A percentile compares a stretch with the other conserved stretches of the same genome.
Evolutionary conservation across 2,329 filamentous ascomycete genomes (phyloP).

Genomic region (Lizonia empirigonia): DNA sequence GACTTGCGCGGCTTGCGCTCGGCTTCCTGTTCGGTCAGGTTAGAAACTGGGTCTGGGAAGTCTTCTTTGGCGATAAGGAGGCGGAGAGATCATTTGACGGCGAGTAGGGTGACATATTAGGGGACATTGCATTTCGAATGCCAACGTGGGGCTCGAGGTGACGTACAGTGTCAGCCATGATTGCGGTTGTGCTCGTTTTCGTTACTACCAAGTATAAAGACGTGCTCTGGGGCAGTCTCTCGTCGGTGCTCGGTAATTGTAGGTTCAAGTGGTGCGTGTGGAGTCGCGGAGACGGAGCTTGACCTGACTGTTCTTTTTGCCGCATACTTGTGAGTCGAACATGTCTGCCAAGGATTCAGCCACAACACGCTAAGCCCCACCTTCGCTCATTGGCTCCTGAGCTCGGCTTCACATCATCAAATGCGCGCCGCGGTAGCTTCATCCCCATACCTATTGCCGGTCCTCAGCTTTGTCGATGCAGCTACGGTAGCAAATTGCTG

Average conservation of each 20-base stretch:
- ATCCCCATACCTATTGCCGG: slow-evolving; percentile 6
- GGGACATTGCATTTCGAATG: slow-evolving; percentile 28
- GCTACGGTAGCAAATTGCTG: slow-evolving; percentile 22
- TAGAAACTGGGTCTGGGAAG: slow-evolving; percentile 25
- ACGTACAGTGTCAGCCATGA: slow-evolving; percentile 58
- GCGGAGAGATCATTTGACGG: neutral
- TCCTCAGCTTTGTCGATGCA: slow-evolving; percentile 24
- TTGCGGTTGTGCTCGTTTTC: slow-evolving; percentile 46
- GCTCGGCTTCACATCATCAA: slow-evolving; percentile 23
- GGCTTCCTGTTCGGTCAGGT: slow-evolving; percentile 46
- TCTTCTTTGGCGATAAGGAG: too few relatives aligned
- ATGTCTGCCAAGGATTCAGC: slow-evolving; percentile 18
- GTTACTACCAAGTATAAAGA: slow-evolving; percentile 6
- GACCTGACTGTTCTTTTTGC: slow-evolving; percentile 24
- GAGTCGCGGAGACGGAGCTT: slow-evolving; percentile 18
- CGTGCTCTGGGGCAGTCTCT: slow-evolving; percentile 1
- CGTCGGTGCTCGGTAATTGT: slow-evolving; percentile 8
- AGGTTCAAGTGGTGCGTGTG: slow-evolving; percentile 11
- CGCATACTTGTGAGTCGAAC: slow-evolving; percentile 20
- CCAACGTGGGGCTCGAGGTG: slow-evolving; percentile 31
- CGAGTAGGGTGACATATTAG: too few relatives aligned
- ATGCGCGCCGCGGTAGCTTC: slow-evolving; percentile 20
- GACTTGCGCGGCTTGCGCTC: slow-evolving; percentile 85
- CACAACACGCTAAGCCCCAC: slow-evolving; percentile 32
- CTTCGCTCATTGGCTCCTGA: slow-evolving; percentile 33